A percentile compares a stretch with the other conserved stretches of the same genome.
phyloP scores from a whole-genome alignment of 2,329 filamentous ascomycete genomes.

The Apiospora kogelbergensis region DNA sequence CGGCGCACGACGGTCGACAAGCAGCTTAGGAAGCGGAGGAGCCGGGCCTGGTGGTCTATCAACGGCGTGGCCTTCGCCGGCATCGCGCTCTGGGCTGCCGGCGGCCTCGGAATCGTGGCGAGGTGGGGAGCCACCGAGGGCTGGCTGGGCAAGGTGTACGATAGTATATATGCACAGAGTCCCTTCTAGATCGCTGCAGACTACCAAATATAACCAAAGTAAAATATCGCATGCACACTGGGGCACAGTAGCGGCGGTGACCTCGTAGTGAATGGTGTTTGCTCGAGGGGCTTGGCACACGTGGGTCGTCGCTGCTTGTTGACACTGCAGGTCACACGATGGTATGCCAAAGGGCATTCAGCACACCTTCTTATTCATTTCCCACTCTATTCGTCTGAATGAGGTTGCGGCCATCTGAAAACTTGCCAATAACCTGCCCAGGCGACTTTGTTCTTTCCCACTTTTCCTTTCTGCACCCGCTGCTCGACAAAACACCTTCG shows the following conservation, averaged over 20 bases:
- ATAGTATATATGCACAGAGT: conserved; percentile 59
- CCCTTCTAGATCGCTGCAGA: not conserved
- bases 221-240: not conserved
- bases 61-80: conserved; percentile 62
- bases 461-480: no score
- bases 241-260: not conserved
- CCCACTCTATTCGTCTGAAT: not conserved
- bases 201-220: not conserved
- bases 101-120: conserved; percentile 76
- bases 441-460: not conserved
- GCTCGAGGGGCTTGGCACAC: not conserved
- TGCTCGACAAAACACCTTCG: no score
- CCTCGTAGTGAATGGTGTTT: not conserved
- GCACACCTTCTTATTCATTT: not conserved
- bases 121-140: conserved; percentile 67
- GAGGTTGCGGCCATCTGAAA: not conserved
- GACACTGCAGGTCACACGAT: not conserved
- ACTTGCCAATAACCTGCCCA: no score
- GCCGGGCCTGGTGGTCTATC: conserved; percentile 69
- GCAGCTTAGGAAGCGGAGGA: conserved; percentile 52
- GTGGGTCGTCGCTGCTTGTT: not conserved
- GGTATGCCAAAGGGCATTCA: not conserved
- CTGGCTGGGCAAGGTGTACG: conserved; percentile 80
- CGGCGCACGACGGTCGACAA: conserved; percentile 49
- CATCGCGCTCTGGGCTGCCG: conserved; percentile 74